A percentile compares a stretch with the other conserved stretches of the same genome.
Conservation (phyloP, 2,329 filamentous ascomycete species). For the Aspergillus caelatus region DNA sequence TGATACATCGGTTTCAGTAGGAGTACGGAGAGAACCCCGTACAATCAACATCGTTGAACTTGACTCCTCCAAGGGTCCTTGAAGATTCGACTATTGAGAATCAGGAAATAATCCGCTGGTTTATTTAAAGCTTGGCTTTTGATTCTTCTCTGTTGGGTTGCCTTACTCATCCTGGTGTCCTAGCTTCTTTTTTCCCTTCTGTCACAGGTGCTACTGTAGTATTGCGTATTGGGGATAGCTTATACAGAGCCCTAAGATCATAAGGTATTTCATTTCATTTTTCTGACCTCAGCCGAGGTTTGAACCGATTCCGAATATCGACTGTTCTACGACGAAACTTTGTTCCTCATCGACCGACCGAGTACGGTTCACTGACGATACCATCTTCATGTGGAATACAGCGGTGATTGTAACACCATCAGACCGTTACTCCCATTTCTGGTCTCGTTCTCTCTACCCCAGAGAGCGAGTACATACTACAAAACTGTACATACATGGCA, state of each 20-base stretch:
- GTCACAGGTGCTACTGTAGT: not conserved
- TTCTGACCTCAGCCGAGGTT: not conserved
- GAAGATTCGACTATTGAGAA: slow-evolving; percentile 10
- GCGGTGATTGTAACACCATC: not conserved
- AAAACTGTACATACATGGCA: not conserved
- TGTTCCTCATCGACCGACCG: not conserved
- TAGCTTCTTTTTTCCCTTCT: slow-evolving; percentile 3
- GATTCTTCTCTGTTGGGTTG: slow-evolving; percentile 1
- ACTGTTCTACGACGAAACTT: not conserved
- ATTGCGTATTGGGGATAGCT: not conserved
- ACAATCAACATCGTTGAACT: not conserved
- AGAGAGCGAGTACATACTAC: not conserved
- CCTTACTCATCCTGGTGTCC: not conserved
- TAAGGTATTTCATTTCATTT: not conserved
- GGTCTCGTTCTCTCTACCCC: not conserved
- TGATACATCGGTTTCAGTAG: too few relatives aligned
- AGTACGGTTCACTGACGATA: not conserved
- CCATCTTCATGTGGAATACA: not conserved
- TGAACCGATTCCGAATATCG: not conserved
- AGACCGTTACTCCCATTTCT: not conserved
- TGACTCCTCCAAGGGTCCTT: not conserved
- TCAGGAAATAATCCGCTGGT: slow-evolving; percentile 9
- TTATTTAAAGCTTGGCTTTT: slow-evolving; percentile 22
- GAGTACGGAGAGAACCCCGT: not conserved
- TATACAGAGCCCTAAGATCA: not conserved